Evolutionary conservation across 2,329 filamentous ascomycete genomes (phyloP), one percentile per base, ranked within the genome.

Genomic region (Teratosphaeria gauchensis): DNA sequence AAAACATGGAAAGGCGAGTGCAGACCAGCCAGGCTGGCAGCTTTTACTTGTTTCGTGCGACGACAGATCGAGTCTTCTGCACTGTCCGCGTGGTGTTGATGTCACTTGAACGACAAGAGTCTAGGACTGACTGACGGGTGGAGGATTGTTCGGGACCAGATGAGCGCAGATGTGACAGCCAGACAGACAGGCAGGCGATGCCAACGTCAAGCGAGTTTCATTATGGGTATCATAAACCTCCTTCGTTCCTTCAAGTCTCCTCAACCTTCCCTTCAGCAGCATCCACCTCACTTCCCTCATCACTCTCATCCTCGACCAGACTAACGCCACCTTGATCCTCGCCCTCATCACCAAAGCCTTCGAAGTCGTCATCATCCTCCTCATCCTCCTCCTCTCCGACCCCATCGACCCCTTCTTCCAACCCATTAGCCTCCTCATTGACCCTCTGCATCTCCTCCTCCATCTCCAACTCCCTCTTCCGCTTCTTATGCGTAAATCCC

Each of bases 401-500:
- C n/a, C 8, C 42, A 24, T 48, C 16, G 4, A 8, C 42, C 7
- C 42, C 42, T 7, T 19, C 42, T n/a, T 48, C 42, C 16, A 42
- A 16, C 35, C 35, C 35, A 42, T 48, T 21, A 21, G n/a, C 42
- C 42, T 48, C 42, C 19, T 48, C 42, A 48, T 48, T 21, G 2
- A 19, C 42, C 28, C 12, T 54, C 51, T 57, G 66, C 7, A 66
- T 63, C 14, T 64, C 71, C 51, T 73, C 74, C 16, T 68, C 68
- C n/a, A 71, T 68, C n/a, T 72, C 72, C 30, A 67, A 68, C 54
- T 69, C 68, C 4, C 76, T 86, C 68, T 92, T 88, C 76, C 95
- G 89, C 75, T 85, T 87, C 51, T 84, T 84, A 60, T 77, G 76
- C 86, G 95, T 96, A 74, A 96, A 90, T 19, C 92, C 92, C 0